Percentiles rank a stretch among this genome's conserved stretches.
Evolutionary conservation across 768 basidiomycete genomes (phyloP).

Genomic region (Termitomyces eurrhizus): DNA sequence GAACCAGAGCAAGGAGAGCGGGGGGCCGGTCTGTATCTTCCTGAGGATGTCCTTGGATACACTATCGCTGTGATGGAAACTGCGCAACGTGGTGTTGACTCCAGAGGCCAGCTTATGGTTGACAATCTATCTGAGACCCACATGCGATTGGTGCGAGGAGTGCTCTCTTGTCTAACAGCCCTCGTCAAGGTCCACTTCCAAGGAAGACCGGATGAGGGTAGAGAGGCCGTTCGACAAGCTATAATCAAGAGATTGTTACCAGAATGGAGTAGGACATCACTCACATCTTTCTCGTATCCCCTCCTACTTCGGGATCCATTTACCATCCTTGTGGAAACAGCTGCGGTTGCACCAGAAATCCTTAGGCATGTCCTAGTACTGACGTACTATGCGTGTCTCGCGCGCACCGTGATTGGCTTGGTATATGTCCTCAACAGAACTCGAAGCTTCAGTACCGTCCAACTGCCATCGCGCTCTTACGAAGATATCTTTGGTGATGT

Average conservation of each 20-base stretch:
- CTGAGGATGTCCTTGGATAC: slow-evolving; percentile 88
- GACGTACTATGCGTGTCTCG: slow-evolving; percentile 87
- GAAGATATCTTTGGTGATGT: slow-evolving; percentile 80
- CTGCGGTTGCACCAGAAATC: slow-evolving; percentile 86
- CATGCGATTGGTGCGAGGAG: slow-evolving; percentile 69
- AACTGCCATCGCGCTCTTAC: slow-evolving; percentile 45
- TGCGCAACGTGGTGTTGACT: slow-evolving; percentile 64
- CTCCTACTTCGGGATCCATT: slow-evolving; percentile 89
- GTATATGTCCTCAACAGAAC: slow-evolving; percentile 79
- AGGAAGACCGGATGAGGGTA: slow-evolving; percentile 66
- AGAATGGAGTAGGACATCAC: slow-evolving; percentile 86
- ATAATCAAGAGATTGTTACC: slow-evolving; percentile 88
- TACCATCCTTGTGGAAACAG: slow-evolving; percentile 84
- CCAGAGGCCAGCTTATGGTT: slow-evolving; percentile 48
- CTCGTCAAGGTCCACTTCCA: slow-evolving; percentile 68
- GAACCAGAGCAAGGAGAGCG: slow-evolving; percentile 72
- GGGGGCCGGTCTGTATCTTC: slow-evolving; percentile 84
- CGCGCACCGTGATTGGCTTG: slow-evolving; percentile 80
- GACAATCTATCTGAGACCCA: slow-evolving; percentile 80
- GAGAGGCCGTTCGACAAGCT: slow-evolving; percentile 74
- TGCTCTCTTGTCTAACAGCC: slow-evolving; percentile 66
- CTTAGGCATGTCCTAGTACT: slow-evolving; percentile 85
- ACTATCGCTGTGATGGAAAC: slow-evolving; percentile 82
- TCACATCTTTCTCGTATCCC: slow-evolving; percentile 81
- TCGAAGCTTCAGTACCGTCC: slow-evolving; percentile 47